Base-by-base conservation (phyloP, 306 rosid species). In the Cercis canadensis region DNA sequence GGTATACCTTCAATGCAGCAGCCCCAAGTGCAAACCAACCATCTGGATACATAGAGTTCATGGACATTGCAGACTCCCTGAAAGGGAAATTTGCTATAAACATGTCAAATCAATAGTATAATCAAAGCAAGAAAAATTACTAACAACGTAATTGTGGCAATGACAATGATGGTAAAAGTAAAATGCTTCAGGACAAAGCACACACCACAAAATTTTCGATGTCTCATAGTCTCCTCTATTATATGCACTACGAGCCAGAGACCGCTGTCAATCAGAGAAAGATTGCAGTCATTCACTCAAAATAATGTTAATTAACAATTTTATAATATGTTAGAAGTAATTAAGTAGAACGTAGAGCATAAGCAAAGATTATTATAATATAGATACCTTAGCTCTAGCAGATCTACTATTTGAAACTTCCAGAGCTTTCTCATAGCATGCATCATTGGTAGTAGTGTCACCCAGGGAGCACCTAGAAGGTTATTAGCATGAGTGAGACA, bases 1-100 rank as follows among this genome's bases (percentile, higher is more conserved):
- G 74, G 64, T 70, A 69, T 75, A 90, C 98, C 98, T 94, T 94
- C 72, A 94, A 80, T 32, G 98, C 98, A 81, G 98, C 96, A 63
- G 98, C 92, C 71, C 98, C 98, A 69, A 90, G 73, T 33, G 98
- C 97, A 81, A 90, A 94, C 98, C 98, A 94, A 54, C 98, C 98
- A 81, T 89, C 92, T 49, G 94, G 95, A 84, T 79, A 83, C 86
- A 94, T 62, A 72, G 98, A 94, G 79, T 94, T 94, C 90, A 90
- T 75, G 75, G 96, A 85, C 98, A 94, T 81, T 45, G 98, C 98
- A 77, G 98, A 89, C 83, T 90, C 97, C 96, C 98, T 94, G 83
- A 75, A 72, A 55, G 47, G 19, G 19, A 43, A 76, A 63, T 8
- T 33, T 52, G 37, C 14, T 8, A 31, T 15, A 50, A 81, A 37